Evolutionary conservation across 2,329 filamentous ascomycete species (phyloP).

Genomic region (Colletotrichum eleusines): DNA sequence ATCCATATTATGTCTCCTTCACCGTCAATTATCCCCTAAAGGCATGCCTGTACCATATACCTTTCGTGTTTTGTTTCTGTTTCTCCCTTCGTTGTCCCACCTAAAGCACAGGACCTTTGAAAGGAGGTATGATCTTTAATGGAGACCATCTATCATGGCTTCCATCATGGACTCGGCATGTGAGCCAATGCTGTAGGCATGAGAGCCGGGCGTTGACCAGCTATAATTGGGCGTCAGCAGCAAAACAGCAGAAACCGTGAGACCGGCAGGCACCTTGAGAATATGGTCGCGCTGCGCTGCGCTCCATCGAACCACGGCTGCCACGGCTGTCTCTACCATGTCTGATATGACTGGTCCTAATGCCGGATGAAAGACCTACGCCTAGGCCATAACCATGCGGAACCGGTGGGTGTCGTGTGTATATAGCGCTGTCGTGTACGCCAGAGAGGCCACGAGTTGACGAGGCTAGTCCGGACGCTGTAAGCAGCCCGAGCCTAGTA

Average conservation of each 20-base stretch:
- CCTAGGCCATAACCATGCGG: slow-evolving; percentile 15
- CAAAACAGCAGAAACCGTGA: neutral
- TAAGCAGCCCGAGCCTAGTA: slow-evolving; percentile 46
- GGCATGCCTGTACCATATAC: neutral
- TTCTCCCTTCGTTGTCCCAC: neutral
- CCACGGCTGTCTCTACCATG: neutral
- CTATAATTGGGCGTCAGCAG: slow-evolving; percentile 2
- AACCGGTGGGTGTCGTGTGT: slow-evolving; percentile 7
- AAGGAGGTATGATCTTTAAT: neutral
- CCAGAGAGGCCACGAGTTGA: slow-evolving; percentile 24
- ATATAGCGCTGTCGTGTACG: slow-evolving; percentile 19
- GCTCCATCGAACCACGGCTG: neutral
- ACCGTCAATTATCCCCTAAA: neutral
- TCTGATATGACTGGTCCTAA: slow-evolving; percentile 16
- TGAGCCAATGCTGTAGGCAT: slow-evolving; percentile 11
- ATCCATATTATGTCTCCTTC: neutral
- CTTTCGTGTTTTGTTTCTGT: neutral
- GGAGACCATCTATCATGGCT: neutral
- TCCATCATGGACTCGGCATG: neutral
- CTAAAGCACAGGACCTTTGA: neutral
- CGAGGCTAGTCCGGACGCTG: slow-evolving; percentile 49
- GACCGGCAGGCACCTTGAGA: slow-evolving; percentile 2
- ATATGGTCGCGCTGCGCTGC: neutral
- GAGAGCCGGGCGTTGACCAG: slow-evolving; percentile 6
- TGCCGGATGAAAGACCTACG: slow-evolving; percentile 33